Conservation (phyloP, 148 eudicot species). For the Arctostaphylos glauca region DNA sequence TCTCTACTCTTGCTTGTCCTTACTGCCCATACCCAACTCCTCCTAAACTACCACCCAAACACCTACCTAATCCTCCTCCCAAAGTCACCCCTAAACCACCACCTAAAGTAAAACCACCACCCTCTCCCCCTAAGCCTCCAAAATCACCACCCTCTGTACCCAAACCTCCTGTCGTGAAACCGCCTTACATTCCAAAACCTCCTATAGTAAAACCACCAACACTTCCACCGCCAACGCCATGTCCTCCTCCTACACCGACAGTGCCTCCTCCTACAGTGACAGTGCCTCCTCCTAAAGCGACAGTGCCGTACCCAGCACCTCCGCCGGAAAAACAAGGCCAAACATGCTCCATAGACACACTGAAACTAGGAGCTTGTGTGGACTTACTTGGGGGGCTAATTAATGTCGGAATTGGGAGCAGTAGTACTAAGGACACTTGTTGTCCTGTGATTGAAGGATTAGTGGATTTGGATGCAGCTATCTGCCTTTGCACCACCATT, state of each 20-base stretch:
- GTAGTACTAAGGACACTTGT: slow-evolving; percentile 46
- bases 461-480: slow-evolving; percentile 59
- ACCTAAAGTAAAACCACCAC: background rate
- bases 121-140: slow-evolving; percentile 17
- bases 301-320: slow-evolving; percentile 31
- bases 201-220: slow-evolving; percentile 15
- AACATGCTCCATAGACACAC: slow-evolving; percentile 67
- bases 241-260: slow-evolving; percentile 19
- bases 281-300: too few species aligned
- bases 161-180: slow-evolving; percentile 23
- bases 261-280: too few species aligned
- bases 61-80: slow-evolving; percentile 16
- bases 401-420: slow-evolving; percentile 58
- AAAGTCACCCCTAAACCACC: slow-evolving; percentile 17
- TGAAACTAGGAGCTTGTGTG: slow-evolving; percentile 57
- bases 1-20: slow-evolving; percentile 11
- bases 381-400: slow-evolving; percentile 64
- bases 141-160: slow-evolving; percentile 7
- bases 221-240: slow-evolving; percentile 19
- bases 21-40: slow-evolving; percentile 28
- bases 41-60: slow-evolving; percentile 23
- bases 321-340: background rate
- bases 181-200: slow-evolving; percentile 16
- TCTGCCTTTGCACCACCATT: slow-evolving; percentile 70
- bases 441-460: slow-evolving; percentile 66